Base-by-base conservation (phyloP, 495 filamentous ascomycete species). In the Penicillium cinerascens region DNA sequence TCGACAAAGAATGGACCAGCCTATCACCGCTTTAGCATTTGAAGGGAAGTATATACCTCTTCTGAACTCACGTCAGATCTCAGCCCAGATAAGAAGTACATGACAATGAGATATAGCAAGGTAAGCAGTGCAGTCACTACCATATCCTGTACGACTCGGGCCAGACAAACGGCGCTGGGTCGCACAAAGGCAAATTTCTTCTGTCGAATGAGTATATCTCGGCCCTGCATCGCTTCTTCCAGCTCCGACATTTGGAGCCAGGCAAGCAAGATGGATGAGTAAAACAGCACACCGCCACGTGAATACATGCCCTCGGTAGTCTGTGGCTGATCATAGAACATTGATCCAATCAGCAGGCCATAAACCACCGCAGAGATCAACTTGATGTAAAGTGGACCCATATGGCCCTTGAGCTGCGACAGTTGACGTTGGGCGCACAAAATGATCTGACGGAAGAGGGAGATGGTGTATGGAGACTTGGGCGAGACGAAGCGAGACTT, bases 171-270 rank as follows among this genome's bases (percentile, higher is more conserved):
- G 33, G 89, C 88, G 25, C 84, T 79, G 13, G 89, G 89, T 2
- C 86, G 78, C 50, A 91, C 89, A 66, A 92, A 91, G 1, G 85
- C 83, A 63, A 69, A 91, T 44, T 80, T 82, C 67, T 88, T 87
- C 64, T 95, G 89, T 40, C 90, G 89, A 49, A 84, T 80, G 15
- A 92, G 69, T 40, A 92, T 87, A 15, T 85, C 86, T 22, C 87
- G 79, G 2, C 82, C 81, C 10, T 80, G 74, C 64, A 91, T 91
- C 0, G 86, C 82, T 16, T 83, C 73, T 48, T 83, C 87, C 41
- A 91, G 66, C 59, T 92, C 88, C 0, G 86, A 79, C 42, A 92
- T 73, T 27, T 89, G 85, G n/a, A 91, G 73, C 59, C 91, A 79
- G n/a, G 87, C 84, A 51, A 90, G 87, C 69, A 91, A 85, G 21